phyloP scores from a whole-genome alignment of 2,329 filamentous ascomycete genomes.

The Xylariaceae sp. region DNA sequence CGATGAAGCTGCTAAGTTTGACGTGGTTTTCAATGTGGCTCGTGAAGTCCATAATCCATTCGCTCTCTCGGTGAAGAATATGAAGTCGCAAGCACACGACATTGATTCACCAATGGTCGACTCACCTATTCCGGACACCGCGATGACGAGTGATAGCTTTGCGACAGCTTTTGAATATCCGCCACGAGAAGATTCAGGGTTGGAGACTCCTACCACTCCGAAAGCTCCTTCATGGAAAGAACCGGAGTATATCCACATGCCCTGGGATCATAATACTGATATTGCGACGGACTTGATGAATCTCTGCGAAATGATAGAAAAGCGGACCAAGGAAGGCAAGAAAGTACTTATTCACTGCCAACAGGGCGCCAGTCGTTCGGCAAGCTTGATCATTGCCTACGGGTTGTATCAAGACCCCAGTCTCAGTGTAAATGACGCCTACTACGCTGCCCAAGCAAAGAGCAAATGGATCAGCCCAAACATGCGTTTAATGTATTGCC shows the following conservation, averaged over 20 bases:
- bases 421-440: slow-evolving; percentile 76
- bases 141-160: slow-evolving; percentile 54
- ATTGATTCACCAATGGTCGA: slow-evolving; percentile 36
- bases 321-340: slow-evolving; percentile 67
- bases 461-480: slow-evolving; percentile 88
- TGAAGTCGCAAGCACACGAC: slow-evolving; percentile 23
- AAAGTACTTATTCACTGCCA: slow-evolving; percentile 81
- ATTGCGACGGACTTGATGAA: slow-evolving; percentile 73
- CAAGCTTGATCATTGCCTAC: slow-evolving; percentile 82
- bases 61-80: slow-evolving; percentile 24
- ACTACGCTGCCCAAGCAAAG: slow-evolving; percentile 73
- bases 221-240: slow-evolving; percentile 46
- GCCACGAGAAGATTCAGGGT: slow-evolving; percentile 35
- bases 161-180: slow-evolving; percentile 59
- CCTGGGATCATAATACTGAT: slow-evolving; percentile 85
- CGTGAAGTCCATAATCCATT: slow-evolving; percentile 79
- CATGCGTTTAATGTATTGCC: slow-evolving; percentile 86
- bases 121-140: slow-evolving; percentile 52
- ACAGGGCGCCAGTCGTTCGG: slow-evolving; percentile 79
- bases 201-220: slow-evolving; percentile 54
- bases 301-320: slow-evolving; percentile 73
- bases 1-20: slow-evolving; percentile 72
- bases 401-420: slow-evolving; percentile 75
- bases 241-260: slow-evolving; percentile 83
- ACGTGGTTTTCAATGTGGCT: slow-evolving; percentile 81